These are phyloP conservation scores for Umbelopsis vinacea DNA, from an alignment of 192 early-diverging fungal genomes.

Conservation along the genomic window DNA sequence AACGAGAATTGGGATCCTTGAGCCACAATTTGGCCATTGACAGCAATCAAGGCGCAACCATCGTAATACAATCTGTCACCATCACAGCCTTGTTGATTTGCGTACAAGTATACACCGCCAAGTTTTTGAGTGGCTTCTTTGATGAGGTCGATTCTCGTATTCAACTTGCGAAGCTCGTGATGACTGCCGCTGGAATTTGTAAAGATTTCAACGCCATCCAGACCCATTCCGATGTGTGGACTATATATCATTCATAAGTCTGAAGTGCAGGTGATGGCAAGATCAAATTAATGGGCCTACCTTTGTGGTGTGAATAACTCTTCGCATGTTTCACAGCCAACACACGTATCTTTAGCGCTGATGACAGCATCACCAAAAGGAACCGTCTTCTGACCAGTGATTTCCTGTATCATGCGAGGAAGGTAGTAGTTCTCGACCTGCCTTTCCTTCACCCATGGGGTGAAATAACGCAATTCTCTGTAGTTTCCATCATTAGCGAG, in stretches of 20 bases:
- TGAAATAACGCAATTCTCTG: slow-evolving; percentile 95
- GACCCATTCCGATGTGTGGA: slow-evolving; percentile 90
- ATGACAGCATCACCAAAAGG: slow-evolving; percentile 94
- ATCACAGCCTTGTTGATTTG: slow-evolving; percentile 98
- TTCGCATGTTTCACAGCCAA: slow-evolving; percentile 96
- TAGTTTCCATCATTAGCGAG: slow-evolving; percentile 99
- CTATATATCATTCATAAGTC: slow-evolving; percentile 43
- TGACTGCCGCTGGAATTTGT: slow-evolving; percentile 95
- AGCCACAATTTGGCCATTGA: slow-evolving; percentile 89
- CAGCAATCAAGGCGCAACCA: slow-evolving; percentile 85
- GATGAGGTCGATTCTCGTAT: slow-evolving; percentile 86
- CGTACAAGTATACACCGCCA: slow-evolving; percentile 94
- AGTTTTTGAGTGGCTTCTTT: slow-evolving; percentile 87
- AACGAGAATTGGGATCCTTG: slow-evolving; percentile 93
- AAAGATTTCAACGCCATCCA: slow-evolving; percentile 98
- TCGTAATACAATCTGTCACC: slow-evolving; percentile 99
- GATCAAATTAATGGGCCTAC: slow-evolving; percentile 33
- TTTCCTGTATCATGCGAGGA: slow-evolving; percentile 77
- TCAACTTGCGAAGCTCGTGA: slow-evolving; percentile 94
- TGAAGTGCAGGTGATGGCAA: not conserved
- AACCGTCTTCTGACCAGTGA: slow-evolving; percentile 82
- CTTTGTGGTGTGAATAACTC: slow-evolving; percentile 95
- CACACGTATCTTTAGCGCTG: slow-evolving; percentile 78
- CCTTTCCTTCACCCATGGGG: slow-evolving; percentile 73
- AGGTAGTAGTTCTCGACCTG: slow-evolving; percentile 78